A percentile compares a stretch with the other conserved stretches of the same genome.
These are phyloP conservation scores for Castanea sativa DNA, from an alignment of 306 rosid genomes.

Conservation along the genomic window DNA sequence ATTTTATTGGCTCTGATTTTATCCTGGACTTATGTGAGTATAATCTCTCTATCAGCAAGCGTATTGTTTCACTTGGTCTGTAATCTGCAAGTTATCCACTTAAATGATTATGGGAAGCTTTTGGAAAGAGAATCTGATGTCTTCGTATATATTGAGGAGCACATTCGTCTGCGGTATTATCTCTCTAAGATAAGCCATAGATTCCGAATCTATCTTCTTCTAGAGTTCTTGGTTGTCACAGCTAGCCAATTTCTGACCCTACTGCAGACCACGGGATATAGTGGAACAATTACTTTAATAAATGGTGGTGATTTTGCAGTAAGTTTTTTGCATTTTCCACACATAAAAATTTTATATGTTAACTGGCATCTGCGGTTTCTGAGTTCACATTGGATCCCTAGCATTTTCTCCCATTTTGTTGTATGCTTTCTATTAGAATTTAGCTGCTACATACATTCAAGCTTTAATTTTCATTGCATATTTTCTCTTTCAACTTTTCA, in stretches of 20 bases:
- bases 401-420: background rate
- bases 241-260: conserved; percentile 67
- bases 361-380: background rate
- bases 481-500: conserved; percentile 24
- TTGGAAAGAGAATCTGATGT: conserved; percentile 68
- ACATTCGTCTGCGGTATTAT: conserved; percentile 64
- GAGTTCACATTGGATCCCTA: background rate
- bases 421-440: conserved; percentile 1
- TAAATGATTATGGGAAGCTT: conserved; percentile 70
- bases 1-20: conserved; percentile 41
- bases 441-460: background rate
- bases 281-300: conserved; percentile 44
- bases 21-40: conserved; percentile 77
- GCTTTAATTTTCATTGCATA: background rate
- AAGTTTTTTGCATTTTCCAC: conserved; percentile 26
- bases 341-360: background rate
- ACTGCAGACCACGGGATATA: conserved; percentile 53
- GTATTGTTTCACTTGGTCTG: conserved; percentile 82
- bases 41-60: conserved; percentile 70
- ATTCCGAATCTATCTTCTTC: conserved; percentile 73
- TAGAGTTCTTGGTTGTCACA: conserved; percentile 68
- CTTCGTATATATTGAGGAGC: conserved; percentile 67
- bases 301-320: conserved; percentile 90
- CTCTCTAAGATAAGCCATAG: conserved; percentile 87
- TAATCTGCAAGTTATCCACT: conserved; percentile 79